Evolutionary conservation across 2,329 filamentous ascomycete species (phyloP).

Genomic region (Penicillium sp.): DNA sequence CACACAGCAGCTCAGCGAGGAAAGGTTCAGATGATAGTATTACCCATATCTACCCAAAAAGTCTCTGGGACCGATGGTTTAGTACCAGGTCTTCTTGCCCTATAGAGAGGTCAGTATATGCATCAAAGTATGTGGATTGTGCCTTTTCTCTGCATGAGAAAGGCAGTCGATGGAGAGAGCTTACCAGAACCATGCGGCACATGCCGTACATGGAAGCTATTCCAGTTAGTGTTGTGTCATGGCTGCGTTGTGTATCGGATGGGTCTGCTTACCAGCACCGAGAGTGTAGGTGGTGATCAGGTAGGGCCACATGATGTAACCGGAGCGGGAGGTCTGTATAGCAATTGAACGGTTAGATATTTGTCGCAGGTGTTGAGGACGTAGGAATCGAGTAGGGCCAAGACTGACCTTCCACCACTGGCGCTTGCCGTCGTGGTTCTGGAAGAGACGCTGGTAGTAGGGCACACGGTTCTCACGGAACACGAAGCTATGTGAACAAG

Average conservation of each 20-base stretch:
- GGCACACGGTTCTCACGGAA: conserved; percentile 69
- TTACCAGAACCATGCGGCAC: conserved; percentile 46
- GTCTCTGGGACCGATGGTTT: conserved; percentile 59
- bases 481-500: conserved; percentile 46
- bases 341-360: conserved; percentile 16
- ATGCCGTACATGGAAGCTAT: conserved; percentile 44
- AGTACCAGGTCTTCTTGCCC: conserved; percentile 64
- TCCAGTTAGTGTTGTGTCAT: conserved; percentile 6
- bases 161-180: conserved; percentile 17
- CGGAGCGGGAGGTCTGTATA: conserved; percentile 55
- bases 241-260: conserved; percentile 2
- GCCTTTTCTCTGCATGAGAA: not conserved
- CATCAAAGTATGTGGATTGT: not conserved
- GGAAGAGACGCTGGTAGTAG: conserved; percentile 67
- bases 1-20: conserved; percentile 13
- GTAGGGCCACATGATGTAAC: conserved; percentile 63
- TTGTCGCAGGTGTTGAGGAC: not conserved
- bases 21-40: conserved; percentile 8
- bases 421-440: conserved; percentile 65
- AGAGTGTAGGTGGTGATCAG: conserved; percentile 54
- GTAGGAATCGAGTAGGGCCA: conserved; percentile 5
- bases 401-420: conserved; percentile 68
- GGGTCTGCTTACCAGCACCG: conserved; percentile 47
- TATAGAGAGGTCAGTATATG: conserved; percentile 30
- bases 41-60: conserved; percentile 50